Evolutionary conservation across 257 asterid genomes (phyloP).

Genomic region (Parsonsia alboflavescens): DNA sequence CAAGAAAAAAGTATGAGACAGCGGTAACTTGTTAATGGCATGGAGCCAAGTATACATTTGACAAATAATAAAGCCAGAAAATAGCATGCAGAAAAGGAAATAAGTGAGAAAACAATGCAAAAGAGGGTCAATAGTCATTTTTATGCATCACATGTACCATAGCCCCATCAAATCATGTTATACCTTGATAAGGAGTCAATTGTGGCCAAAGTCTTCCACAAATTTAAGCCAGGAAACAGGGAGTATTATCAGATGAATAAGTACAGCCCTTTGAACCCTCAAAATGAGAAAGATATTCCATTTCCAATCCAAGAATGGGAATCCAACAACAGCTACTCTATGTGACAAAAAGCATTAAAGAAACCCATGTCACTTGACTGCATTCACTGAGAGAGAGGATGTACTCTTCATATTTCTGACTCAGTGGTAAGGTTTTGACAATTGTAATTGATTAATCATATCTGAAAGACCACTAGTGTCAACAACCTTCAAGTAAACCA

Average conservation of each 20-base stretch:
- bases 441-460: neutral
- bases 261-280: neutral
- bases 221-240: neutral
- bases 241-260: neutral
- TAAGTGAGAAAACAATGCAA: neutral
- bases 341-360: neutral
- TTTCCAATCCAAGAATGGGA: neutral
- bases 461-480: neutral
- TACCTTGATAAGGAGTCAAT: neutral
- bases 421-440: neutral
- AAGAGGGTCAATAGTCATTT: neutral
- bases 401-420: conserved; percentile 14
- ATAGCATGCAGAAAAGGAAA: neutral
- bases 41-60: neutral
- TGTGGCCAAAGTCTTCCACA: neutral
- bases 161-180: neutral
- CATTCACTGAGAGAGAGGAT: neutral
- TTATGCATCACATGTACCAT: neutral
- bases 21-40: neutral
- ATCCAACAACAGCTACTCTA: neutral
- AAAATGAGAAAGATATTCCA: conserved; percentile 1
- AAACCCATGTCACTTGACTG: neutral
- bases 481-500: neutral
- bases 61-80: neutral
- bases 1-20: neutral